Evolutionary conservation across 176 grass and related monocot species (phyloP), one percentile per base, ranked within the genome.

Genomic region (Neostapfia colusana): DNA sequence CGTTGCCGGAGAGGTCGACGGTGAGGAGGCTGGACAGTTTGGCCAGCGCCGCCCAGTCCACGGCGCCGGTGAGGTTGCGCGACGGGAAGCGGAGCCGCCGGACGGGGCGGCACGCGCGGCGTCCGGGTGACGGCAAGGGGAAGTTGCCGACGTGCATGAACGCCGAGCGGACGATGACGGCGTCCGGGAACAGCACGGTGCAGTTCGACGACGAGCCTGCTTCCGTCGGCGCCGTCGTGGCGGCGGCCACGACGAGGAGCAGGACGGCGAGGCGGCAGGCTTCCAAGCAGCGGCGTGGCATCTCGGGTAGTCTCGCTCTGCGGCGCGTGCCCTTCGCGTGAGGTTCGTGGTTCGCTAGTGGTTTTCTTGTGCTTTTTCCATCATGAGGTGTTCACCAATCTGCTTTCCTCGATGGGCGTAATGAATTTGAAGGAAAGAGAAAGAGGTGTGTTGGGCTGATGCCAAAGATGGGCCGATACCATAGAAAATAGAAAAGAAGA

Each of bases 1-100:
- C 74, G 88, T 97, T 97, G 46, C 77, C 66, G 18, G 88, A 91
- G 49, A 97, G 87, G 84, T 93, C 49, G 71, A 97, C 70, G 53
- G 37, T 35, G 34, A 66, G 83, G 46, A 97, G 94, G 37, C 66
- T 53, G 12, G 84, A 55, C 7, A 97, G 77, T 75, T 73, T 89
- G 15, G 53, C 60, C 0, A 97, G 86, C 35, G 15, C 69, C 18
- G 8, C 37, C 94, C 94, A 97, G 8, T 65, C 26, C 5, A 97
- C 67, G 37, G 44, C 39, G 23, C 94, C 94, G 0, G 73, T 82
- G 38, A 97, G 88, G 64, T 89, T 84, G 0, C 40, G 50, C 3
- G 75, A 87, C 48, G 84, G 62, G 79, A 91, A 66, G 1, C 0
- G 25, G n/a, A 97, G 78, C 34, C 81, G 49, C 55, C 77, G 23